Conservation (phyloP, 441 rosid genomes). For the Euphorbia celastroides region DNA sequence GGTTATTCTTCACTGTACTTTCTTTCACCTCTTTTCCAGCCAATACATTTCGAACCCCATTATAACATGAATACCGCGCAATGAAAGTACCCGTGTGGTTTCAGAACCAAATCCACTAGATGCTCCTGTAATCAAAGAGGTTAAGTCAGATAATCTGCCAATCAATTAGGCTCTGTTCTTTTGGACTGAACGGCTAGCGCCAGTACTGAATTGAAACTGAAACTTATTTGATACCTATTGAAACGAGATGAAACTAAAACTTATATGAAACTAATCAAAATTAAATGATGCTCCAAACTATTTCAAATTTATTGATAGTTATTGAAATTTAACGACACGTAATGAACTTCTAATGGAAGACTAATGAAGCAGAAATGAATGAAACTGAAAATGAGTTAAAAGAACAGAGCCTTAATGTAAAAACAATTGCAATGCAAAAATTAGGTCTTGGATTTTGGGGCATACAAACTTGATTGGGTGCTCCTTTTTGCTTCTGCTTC, state of each 20-base stretch:
- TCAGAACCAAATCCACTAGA: slow-evolving; percentile 39
- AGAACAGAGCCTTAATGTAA: not conserved
- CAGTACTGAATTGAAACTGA: too few relatives aligned
- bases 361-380: too few relatives aligned
- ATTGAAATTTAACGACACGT: too few relatives aligned
- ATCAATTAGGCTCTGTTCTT: too few relatives aligned
- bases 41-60: slow-evolving; percentile 40
- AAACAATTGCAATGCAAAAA: not conserved
- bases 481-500: not conserved
- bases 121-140: slow-evolving; percentile 27
- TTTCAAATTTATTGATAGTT: too few relatives aligned
- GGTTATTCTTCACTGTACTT: slow-evolving; percentile 29
- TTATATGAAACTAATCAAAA: too few relatives aligned
- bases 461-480: not conserved
- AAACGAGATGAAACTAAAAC: too few relatives aligned
- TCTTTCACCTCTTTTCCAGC: slow-evolving; percentile 33
- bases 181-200: too few relatives aligned
- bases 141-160: not conserved
- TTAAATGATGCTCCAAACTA: too few relatives aligned
- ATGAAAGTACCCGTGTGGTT: slow-evolving; percentile 10
- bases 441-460: not conserved
- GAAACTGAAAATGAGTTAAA: too few relatives aligned
- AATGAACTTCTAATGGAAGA: too few relatives aligned
- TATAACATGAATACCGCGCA: not conserved
- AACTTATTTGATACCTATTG: too few relatives aligned